These are phyloP conservation scores for Glebionis coronaria DNA, from an alignment of 129 eudicot species.

Conservation along the genomic window DNA sequence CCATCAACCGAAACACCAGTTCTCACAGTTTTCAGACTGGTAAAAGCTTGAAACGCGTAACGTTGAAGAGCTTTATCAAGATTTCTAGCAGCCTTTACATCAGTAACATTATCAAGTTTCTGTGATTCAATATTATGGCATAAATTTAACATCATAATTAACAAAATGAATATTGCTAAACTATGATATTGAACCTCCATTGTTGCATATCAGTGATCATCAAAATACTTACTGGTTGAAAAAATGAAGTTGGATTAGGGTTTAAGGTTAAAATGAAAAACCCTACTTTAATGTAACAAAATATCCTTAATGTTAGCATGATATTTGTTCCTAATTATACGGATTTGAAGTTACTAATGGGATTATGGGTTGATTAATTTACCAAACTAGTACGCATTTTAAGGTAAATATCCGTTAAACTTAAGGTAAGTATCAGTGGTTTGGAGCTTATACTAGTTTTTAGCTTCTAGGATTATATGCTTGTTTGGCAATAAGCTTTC, in stretches of 20 bases:
- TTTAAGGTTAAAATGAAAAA: conserved; percentile 10
- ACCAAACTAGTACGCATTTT: conserved; percentile 3
- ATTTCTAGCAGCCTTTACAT: conserved; percentile 34
- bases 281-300: not conserved
- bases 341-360: not conserved
- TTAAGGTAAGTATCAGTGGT: not conserved
- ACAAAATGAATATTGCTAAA: conserved; percentile 23
- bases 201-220: too few relatives aligned
- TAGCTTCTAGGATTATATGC: too few relatives aligned
- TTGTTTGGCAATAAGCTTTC: too few relatives aligned
- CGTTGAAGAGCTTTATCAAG: conserved; percentile 63
- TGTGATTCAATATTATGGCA: conserved; percentile 37
- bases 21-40: conserved; percentile 50
- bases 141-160: conserved; percentile 20
- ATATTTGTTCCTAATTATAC: not conserved
- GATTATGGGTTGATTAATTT: not conserved
- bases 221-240: too few relatives aligned
- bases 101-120: conserved; percentile 10
- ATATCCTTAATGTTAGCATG: too few relatives aligned
- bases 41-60: conserved; percentile 60
- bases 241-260: not conserved
- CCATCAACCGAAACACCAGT: conserved; percentile 66
- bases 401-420: conserved; percentile 11
- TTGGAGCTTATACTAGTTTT: conserved; percentile 1
- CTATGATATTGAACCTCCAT: conserved; percentile 46